Base-by-base conservation (phyloP, 2,329 filamentous ascomycete species). In the Drechslerella stenobrocha region DNA sequence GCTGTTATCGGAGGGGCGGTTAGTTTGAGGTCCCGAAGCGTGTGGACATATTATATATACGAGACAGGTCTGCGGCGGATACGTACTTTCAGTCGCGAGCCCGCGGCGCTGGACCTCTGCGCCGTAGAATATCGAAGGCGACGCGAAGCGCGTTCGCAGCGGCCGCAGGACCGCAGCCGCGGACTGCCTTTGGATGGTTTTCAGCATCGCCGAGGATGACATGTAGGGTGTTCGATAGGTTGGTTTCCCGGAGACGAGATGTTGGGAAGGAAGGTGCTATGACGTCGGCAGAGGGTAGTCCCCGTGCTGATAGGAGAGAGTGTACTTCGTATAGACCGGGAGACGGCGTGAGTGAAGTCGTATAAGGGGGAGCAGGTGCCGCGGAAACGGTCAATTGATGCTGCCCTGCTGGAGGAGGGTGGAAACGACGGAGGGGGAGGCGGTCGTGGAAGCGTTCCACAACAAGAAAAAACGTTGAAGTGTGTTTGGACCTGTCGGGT, bases 1-100 rank as follows among this genome's bases (percentile, higher is more conserved):
- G 91, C 90, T 90, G 77, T 70, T 70, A 30, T 5, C 11, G 5
- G 28, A 30, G 11, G 5, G 11, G 63, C n/a, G 22, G 70, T 53
- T 66, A 52, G 28, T 13, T 20, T 15, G 18, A 15, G 7, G 26
- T 24, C 22, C 9, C 13, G 15, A 5, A 18, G n/a, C 15, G 20
- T 52, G 13, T 18, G 11, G 2, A 55, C 46, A 18, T 7, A 30
- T 50, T 2, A 35, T 20, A 13, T 44, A 15, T 9, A 9, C 35
- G 20, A n/a, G 6, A 4, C 3, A 9, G 20, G 24, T 18, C 11
- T 1, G 40, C 2, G n/a, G 30, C 8, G 24, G 32, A 18, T 24
- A 42, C 45, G 13, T 56, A 70, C 59, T 26, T 15, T 55, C 50
- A 52, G 59, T 64, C 73, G 81, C 79, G 78, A 76, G 55, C 20